Conservation (phyloP, 768 basidiomycete species). For the Nidularia pulvinata region DNA sequence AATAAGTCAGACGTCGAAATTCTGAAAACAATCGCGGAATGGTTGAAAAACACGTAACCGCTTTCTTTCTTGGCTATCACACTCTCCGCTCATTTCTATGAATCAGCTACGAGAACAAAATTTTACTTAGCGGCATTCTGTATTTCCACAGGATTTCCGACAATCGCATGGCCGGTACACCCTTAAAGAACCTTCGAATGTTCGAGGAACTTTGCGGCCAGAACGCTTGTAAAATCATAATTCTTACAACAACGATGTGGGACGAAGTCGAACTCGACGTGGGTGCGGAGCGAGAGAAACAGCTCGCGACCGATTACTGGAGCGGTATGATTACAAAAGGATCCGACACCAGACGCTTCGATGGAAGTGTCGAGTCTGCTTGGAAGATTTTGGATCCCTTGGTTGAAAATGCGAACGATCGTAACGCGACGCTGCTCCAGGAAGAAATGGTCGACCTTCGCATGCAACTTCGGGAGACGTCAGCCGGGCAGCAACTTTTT, state of each 20-base stretch:
- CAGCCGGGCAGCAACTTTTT: background rate
- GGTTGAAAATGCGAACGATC: background rate
- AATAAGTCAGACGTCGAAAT: slow-evolving; percentile 15
- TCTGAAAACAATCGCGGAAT: slow-evolving; percentile 17
- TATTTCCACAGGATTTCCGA: slow-evolving; percentile 13
- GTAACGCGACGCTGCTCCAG: background rate
- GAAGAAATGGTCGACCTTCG: background rate
- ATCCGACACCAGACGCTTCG: slow-evolving; percentile 7
- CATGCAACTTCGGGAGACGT: background rate
- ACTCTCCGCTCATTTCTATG: background rate
- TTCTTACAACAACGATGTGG: slow-evolving; percentile 14
- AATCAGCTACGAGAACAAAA: slow-evolving; percentile 3
- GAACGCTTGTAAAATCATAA: slow-evolving; percentile 6
- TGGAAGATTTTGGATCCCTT: slow-evolving; percentile 10
- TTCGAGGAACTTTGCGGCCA: slow-evolving; percentile 11
- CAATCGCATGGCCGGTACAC: slow-evolving; percentile 7
- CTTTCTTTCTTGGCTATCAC: background rate
- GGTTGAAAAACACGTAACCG: slow-evolving; percentile 19
- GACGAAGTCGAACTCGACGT: slow-evolving; percentile 2
- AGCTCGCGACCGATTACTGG: slow-evolving; percentile 5
- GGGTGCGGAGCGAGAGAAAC: slow-evolving; percentile 5
- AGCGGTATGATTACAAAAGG: slow-evolving; percentile 6
- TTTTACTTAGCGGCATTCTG: slow-evolving; percentile 10
- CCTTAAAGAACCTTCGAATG: slow-evolving; percentile 7
- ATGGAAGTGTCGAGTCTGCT: slow-evolving; percentile 1